Base-by-base conservation (phyloP, 768 basidiomycete species). In the Amanita rimosa region DNA sequence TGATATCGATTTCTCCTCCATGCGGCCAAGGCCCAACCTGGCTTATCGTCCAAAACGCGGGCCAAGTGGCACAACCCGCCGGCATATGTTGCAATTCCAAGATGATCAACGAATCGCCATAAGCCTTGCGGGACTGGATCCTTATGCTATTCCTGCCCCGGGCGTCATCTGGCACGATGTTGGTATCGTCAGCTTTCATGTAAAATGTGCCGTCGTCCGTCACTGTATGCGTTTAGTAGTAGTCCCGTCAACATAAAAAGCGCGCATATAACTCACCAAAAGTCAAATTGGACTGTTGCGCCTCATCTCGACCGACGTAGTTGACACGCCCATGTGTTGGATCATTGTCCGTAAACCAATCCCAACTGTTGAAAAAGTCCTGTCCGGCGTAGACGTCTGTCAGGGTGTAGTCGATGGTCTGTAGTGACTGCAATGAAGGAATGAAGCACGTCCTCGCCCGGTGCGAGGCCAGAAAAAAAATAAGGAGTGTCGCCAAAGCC, bases 321-420 rank as follows among this genome's bases (percentile, higher is more conserved):
- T 81, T 74, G 50, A 79, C 77, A 44, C 74, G 64, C n/a, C 81
- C 81, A 52, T 81, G 75, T 0, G 81, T 83, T n/a, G 79, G 80
- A 57, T 83, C 81, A 49, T 71, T 56, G 22, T 59, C 46, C 6
- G 70, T 72, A 53, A 76, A 68, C 73, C 73, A 82, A 1, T 56
- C 60, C 66, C 72, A 83, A 5, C 50, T 51, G 16, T 66, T 44
- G 50, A 73, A 65, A 57, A 83, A 83, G 55, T 66, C 64, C 17
- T 44, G 2, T 4, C 64, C 64, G 9, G 54, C 49, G 52, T 52
- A 62, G 3, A 47, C 53, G 37, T 64, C 59, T 16, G 34, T 27
- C 37, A 61, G 14, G 4, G 16, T n/a, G 19, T 48, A 40, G 6
- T 16, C 5, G 8, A 14, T 21, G 21, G 24, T 11, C 31, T 3